A percentile compares a stretch with the other conserved stretches of the same genome.
phyloP scores from a whole-genome alignment of 2,329 filamentous ascomycete species.

The Monilinia vaccinii-corymbosi region DNA sequence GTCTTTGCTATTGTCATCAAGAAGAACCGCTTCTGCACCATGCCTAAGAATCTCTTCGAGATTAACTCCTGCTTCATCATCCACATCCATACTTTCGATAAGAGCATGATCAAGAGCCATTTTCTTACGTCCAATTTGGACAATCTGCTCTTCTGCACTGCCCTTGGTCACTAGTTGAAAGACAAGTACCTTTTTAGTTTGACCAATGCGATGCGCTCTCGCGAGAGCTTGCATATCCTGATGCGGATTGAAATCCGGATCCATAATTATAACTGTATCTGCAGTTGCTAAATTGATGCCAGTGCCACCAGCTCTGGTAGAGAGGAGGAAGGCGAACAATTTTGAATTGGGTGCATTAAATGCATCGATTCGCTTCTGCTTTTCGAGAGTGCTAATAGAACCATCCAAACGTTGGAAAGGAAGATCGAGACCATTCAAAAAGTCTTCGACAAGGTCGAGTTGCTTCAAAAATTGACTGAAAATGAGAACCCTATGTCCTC shows the following conservation, averaged over 20 bases:
- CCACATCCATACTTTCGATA: conserved; percentile 81
- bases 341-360: conserved; percentile 80
- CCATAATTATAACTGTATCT: conserved; percentile 91
- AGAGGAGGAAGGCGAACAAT: conserved; percentile 84
- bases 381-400: conserved; percentile 68
- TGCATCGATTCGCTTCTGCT: conserved; percentile 88
- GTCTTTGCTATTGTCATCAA: conserved; percentile 60
- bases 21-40: conserved; percentile 79
- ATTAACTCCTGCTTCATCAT: conserved; percentile 71
- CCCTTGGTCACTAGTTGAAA: conserved; percentile 89
- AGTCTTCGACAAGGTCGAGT: conserved; percentile 86
- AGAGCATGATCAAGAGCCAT: conserved; percentile 92
- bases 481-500: conserved; percentile 83
- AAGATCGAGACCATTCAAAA: conserved; percentile 66
- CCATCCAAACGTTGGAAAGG: conserved; percentile 78
- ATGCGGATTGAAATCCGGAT: conserved; percentile 51
- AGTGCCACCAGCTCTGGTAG: conserved; percentile 88
- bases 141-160: conserved; percentile 88
- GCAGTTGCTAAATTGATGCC: conserved; percentile 96
- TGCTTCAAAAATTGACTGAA: conserved; percentile 94
- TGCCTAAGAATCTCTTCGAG: conserved; percentile 81
- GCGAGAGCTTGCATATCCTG: conserved; percentile 95
- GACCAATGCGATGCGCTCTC: conserved; percentile 89
- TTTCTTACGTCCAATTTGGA: conserved; percentile 92
- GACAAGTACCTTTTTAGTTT: conserved; percentile 90